phyloP scores from a whole-genome alignment of 2,329 filamentous ascomycete genomes.

The Fusarium poae region DNA sequence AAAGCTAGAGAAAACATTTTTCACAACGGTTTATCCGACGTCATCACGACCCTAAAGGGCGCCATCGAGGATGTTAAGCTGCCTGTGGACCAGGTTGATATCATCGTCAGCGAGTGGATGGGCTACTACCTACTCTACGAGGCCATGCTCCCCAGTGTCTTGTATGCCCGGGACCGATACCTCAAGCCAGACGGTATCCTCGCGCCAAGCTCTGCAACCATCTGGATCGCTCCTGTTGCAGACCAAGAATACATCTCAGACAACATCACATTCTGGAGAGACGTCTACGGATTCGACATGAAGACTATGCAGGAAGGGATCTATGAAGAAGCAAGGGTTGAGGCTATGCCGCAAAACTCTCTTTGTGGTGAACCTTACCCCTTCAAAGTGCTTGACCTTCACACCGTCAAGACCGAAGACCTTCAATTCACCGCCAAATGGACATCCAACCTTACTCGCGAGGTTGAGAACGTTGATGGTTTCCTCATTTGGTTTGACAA shows the following conservation, averaged over 20 bases:
- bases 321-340: slow-evolving; percentile 83
- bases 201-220: slow-evolving; percentile 85
- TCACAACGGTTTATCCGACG: slow-evolving; percentile 79
- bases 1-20: slow-evolving; percentile 88
- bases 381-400: slow-evolving; percentile 82
- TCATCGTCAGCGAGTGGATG: slow-evolving; percentile 99
- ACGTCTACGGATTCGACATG: slow-evolving; percentile 97
- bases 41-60: slow-evolving; percentile 84
- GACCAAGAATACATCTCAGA: slow-evolving; percentile 83
- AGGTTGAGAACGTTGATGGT: slow-evolving; percentile 81
- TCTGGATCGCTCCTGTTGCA: slow-evolving; percentile 84
- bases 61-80: slow-evolving; percentile 88
- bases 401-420: slow-evolving; percentile 77
- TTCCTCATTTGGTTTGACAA: slow-evolving; percentile 96
- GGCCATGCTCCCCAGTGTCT: slow-evolving; percentile 93
- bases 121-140: slow-evolving; percentile 94
- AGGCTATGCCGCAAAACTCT: slow-evolving; percentile 73
- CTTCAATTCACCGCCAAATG: slow-evolving; percentile 81
- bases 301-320: slow-evolving; percentile 87
- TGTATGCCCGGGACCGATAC: slow-evolving; percentile 89
- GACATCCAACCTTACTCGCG: slow-evolving; percentile 69
- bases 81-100: slow-evolving; percentile 85
- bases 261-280: slow-evolving; percentile 86
- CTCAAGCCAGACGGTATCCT: slow-evolving; percentile 84
- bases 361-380: slow-evolving; percentile 71